Percentiles rank a stretch among this genome's conserved stretches.
Evolutionary conservation across 2,329 filamentous ascomycete genomes (phyloP).

Genomic region (Chrysoporthe deuterocubensis): DNA sequence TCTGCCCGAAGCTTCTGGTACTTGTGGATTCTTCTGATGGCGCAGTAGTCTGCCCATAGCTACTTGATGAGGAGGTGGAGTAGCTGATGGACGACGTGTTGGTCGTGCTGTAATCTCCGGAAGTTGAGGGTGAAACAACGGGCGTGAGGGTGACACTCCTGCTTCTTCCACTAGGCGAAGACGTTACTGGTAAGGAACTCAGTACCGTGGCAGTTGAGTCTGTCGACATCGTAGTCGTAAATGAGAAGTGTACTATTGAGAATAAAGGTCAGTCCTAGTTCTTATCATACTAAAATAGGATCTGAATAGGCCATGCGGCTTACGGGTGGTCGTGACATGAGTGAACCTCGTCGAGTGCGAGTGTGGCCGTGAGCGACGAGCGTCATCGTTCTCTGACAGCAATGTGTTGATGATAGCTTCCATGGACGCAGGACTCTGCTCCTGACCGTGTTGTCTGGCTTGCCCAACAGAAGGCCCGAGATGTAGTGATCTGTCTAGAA

Average conservation of each 20-base stretch:
- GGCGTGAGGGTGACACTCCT: neutral
- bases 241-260: conserved; percentile 9
- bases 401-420: neutral
- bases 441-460: neutral
- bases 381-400: neutral
- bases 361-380: neutral
- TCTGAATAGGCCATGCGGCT: neutral
- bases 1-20: conserved; percentile 5
- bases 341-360: conserved; percentile 6
- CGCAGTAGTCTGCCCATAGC: conserved; percentile 7
- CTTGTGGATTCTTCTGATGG: neutral
- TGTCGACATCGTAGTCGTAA: neutral
- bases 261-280: neutral
- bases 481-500: neutral
- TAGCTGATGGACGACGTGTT: neutral
- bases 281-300: neutral
- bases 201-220: conserved; percentile 4
- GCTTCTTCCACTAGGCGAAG: neutral
- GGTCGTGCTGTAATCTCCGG: neutral
- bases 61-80: neutral
- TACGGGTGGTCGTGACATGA: conserved; percentile 11
- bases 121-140: neutral
- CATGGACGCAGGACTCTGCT: too few relatives aligned
- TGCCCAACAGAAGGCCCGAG: neutral
- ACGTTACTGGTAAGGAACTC: neutral